Evolutionary conservation across 139 green algal species (phyloP).

Genomic region (Micractinium conductrix): DNA sequence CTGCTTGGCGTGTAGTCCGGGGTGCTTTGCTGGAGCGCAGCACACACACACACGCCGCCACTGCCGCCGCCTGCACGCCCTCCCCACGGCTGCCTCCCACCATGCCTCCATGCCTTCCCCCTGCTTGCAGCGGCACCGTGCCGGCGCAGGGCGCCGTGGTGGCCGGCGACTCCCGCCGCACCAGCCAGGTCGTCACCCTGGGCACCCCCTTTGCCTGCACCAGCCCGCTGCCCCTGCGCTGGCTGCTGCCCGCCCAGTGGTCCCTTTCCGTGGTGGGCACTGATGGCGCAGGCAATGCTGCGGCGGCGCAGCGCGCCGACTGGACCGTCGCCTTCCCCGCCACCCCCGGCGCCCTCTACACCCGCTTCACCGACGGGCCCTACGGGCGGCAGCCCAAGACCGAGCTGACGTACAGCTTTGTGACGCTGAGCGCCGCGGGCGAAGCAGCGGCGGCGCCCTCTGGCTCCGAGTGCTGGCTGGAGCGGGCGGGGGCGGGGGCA

Average conservation of each 20-base stretch:
- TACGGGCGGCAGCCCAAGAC: constrained; percentile 29
- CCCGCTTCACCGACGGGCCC: constrained; percentile 11
- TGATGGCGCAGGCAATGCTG: constrained; percentile 41
- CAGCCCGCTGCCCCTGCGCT: constrained; percentile 22
- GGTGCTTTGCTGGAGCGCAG: no score
- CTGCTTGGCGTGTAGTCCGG: neutral
- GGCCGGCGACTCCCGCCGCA: neutral
- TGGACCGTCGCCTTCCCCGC: constrained; percentile 17
- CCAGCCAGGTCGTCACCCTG: neutral
- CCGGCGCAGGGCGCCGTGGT: constrained; percentile 13
- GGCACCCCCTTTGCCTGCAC: constrained; percentile 40
- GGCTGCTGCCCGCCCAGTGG: constrained; percentile 48
- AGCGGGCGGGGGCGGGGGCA: neutral
- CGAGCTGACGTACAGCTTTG: constrained; percentile 20
- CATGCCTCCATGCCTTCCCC: neutral
- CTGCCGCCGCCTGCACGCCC: no score
- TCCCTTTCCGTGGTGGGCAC: constrained; percentile 15
- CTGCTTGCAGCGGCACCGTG: neutral
- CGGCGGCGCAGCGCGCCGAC: neutral
- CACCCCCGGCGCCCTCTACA: neutral
- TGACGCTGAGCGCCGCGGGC: neutral
- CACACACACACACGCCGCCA: no score
- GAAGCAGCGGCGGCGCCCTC: neutral
- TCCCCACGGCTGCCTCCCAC: neutral
- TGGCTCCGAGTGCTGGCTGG: constrained; percentile 17